Conservation (phyloP, 352 stramenopile species). For the Lagenidium giganteum region DNA sequence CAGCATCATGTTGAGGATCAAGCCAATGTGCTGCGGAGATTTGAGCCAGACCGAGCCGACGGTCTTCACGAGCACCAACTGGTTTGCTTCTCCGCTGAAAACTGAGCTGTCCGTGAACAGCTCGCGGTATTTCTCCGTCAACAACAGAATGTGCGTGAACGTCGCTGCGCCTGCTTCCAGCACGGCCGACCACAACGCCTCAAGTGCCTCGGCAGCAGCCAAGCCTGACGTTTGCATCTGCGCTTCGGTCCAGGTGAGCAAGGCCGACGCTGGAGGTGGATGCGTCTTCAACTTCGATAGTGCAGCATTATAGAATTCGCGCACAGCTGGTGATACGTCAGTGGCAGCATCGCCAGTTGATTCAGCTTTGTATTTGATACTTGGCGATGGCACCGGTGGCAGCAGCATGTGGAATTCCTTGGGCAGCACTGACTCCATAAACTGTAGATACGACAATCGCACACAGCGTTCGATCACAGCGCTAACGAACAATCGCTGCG, state of each 20-base stretch:
- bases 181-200: constrained; percentile 75
- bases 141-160: constrained; percentile 77
- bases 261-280: constrained; percentile 31
- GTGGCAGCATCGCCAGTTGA: constrained; percentile 17
- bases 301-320: constrained; percentile 51
- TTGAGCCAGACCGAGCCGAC: constrained; percentile 74
- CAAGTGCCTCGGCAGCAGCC: constrained; percentile 38
- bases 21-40: constrained; percentile 75
- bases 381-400: constrained; percentile 60
- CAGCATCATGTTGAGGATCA: constrained; percentile 81
- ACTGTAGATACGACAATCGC: constrained; percentile 77
- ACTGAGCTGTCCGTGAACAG: constrained; percentile 37
- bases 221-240: constrained; percentile 37
- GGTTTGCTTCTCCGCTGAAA: constrained; percentile 37
- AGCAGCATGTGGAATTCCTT: constrained; percentile 74
- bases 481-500: constrained; percentile 81
- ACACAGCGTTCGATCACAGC: constrained; percentile 82
- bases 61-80: constrained; percentile 62
- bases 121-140: constrained; percentile 76
- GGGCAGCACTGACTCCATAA: constrained; percentile 76
- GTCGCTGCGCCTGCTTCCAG: constrained; percentile 72
- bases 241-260: constrained; percentile 62
- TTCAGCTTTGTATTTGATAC: constrained; percentile 51
- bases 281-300: constrained; percentile 69
- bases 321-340: constrained; percentile 17